Evolutionary conservation across 1,284 basidiomycete genomes (phyloP).

Genomic region (Ustilago nuda): DNA sequence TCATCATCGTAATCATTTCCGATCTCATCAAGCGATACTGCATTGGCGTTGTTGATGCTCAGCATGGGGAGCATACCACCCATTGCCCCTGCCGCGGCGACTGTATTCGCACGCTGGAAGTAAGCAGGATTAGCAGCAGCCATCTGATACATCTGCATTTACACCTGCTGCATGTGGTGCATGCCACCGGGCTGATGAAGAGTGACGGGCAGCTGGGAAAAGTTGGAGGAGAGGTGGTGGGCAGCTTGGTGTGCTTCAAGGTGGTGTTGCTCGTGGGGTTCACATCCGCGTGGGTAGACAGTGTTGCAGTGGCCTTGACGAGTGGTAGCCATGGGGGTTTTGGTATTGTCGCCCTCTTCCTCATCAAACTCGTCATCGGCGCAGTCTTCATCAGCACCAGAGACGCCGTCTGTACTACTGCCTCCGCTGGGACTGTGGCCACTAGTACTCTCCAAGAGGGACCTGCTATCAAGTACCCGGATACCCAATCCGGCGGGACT

Average conservation of each 20-base stretch:
- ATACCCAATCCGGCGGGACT: slow-evolving; percentile 63
- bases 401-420: slow-evolving; percentile 31
- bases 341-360: slow-evolving; percentile 23
- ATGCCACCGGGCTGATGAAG: slow-evolving; percentile 32
- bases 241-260: slow-evolving; percentile 28
- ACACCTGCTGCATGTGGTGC: slow-evolving; percentile 41
- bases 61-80: slow-evolving; percentile 31
- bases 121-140: slow-evolving; percentile 18
- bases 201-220: slow-evolving; percentile 30
- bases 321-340: slow-evolving; percentile 31
- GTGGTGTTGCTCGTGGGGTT: slow-evolving; percentile 41
- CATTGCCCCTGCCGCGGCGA: neutral
- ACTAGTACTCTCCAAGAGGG: slow-evolving; percentile 11
- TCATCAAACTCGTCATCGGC: slow-evolving; percentile 23
- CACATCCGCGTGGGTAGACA: slow-evolving; percentile 33
- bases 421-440: slow-evolving; percentile 24
- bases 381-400: slow-evolving; percentile 24
- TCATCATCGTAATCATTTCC: slow-evolving; percentile 54
- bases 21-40: slow-evolving; percentile 57
- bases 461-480: slow-evolving; percentile 33
- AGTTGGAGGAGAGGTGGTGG: slow-evolving; percentile 1
- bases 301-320: neutral
- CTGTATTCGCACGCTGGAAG: slow-evolving; percentile 3
- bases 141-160: slow-evolving; percentile 43
- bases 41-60: slow-evolving; percentile 46